Evolutionary conservation across 306 rosid genomes (phyloP), one percentile per base, ranked within the genome.

Genomic region (Albizia julibrissin): DNA sequence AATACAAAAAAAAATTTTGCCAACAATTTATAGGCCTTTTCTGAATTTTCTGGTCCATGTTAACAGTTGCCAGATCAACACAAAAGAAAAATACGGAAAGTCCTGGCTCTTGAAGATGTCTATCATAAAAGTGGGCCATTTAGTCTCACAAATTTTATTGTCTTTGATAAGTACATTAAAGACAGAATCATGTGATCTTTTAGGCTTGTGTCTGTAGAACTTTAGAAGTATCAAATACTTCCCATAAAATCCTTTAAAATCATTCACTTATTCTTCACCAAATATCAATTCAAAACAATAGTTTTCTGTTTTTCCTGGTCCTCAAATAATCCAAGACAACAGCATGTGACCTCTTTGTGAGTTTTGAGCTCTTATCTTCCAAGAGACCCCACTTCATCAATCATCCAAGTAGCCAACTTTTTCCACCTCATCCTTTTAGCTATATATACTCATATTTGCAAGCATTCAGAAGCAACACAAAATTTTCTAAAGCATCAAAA

Each of bases 371-470:
- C 7, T 62, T 34, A 50, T 66, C 66, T 49, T 14, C 54, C 26
- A n/a, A 24, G 59, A 50, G 80, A 64, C 67, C 61, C 81, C 49
- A 64, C 68, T 62, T 13, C 37, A 12, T 62, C 19, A 62, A 62
- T 62, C 68, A 62, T 62, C 67, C 34, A 10, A 61, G 19, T 22
- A 40, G 37, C 66, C 65, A 2, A 52, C 14, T 0, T 26, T 75
- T 79, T 39, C 65, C 16, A 40, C 22, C 19, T 18, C 21, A 69
- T 31, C 74, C 75, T 54, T 67, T 65, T 62, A 81, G 80, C 77
- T 84, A 88, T 88, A 85, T 81, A 82, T 72, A 79, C 79, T 71
- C 75, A 15, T 58, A 46, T 59, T 31, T 26, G 16, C 69, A 71
- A 68, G 78, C 84, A 59, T 77, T 73, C 14, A 58, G 49, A 27